Base-by-base conservation (phyloP, 345 rosid species). In the Erodium maritimum region DNA sequence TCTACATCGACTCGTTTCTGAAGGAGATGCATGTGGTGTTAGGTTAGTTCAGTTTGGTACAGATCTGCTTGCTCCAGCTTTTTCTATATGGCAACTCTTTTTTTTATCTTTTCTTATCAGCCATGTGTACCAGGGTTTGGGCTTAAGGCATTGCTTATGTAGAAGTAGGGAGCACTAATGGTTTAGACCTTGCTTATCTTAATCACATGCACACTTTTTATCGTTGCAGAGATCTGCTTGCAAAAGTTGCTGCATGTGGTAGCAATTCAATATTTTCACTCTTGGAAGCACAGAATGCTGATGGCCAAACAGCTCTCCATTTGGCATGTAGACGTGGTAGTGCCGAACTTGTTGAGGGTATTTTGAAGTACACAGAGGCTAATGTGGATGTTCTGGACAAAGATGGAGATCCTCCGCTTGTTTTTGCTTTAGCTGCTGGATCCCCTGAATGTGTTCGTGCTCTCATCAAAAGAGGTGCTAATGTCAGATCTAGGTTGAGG, bases 361-460 rank as follows among this genome's bases (percentile, higher is more conserved):
- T 93, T 59, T 67, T 93, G 80, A 86, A 78, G 71, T 79, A 80
- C 55, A 58, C 53, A 45, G 79, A 77, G 71, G 91, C 88, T 54
- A 65, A 83, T 69, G 97, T 89, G 59, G 97, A 89, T 83, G 75
- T 87, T 59, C 77, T 85, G 79, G 95, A 89, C 69, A 93, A 82
- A 74, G 96, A 89, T 71, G 95, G 97, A 55, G 95, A 88, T 73
- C 99, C 97, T 37, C 95, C 99, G 9, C 96, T 93, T 70, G 90
- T 93, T 69, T 89, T 93, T 79, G 99, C 99, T 71, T 82, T 93
- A 61, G 97, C 97, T 60, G 95, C 95, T 73, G 97, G 99, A 66
- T 86, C 96, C 71, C 85, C 94, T 21, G 95, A 85, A 76, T 93
- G 99, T 71, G 99, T 89, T 58, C 86, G 69, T 60, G 82, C 89